These are phyloP conservation scores for Grosmannia penicillata DNA, from an alignment of 2,329 filamentous ascomycete genomes.

Conservation along the genomic window DNA sequence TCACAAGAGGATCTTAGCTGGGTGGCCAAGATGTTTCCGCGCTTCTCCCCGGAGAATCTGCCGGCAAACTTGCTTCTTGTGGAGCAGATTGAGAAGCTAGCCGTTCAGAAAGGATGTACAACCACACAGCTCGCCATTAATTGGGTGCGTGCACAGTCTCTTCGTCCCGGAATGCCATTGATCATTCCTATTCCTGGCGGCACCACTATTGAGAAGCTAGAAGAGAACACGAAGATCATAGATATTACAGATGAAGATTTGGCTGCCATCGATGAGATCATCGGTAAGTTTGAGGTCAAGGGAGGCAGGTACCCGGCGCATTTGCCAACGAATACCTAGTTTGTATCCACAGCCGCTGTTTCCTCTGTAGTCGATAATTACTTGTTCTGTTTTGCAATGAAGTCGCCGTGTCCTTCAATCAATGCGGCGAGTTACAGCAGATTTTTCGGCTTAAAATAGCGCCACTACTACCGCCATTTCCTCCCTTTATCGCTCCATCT, in stretches of 20 bases:
- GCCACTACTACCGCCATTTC: too few species aligned
- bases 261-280: conserved; percentile 19
- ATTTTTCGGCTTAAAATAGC: too few species aligned
- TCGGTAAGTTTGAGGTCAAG: conserved; percentile 5
- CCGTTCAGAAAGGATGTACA: conserved; percentile 31
- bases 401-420: too few species aligned
- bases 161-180: conserved; percentile 22
- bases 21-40: conserved; percentile 25
- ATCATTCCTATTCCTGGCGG: conserved; percentile 31
- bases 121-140: conserved; percentile 38
- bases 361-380: too few species aligned
- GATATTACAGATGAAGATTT: conserved; percentile 22
- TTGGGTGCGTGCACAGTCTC: conserved; percentile 33
- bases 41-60: conserved; percentile 36
- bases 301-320: conserved; percentile 9
- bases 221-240: conserved; percentile 29
- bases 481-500: too few species aligned
- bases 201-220: conserved; percentile 24
- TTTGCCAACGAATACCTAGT: too few species aligned
- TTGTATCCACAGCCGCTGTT: too few species aligned
- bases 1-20: conserved; percentile 22
- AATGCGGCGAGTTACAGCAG: too few species aligned
- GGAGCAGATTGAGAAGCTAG: conserved; percentile 28
- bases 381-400: too few species aligned
- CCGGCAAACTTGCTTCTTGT: conserved; percentile 33